phyloP scores from a whole-genome alignment of 1,284 basidiomycete genomes.

The Blastosporella zonata region DNA sequence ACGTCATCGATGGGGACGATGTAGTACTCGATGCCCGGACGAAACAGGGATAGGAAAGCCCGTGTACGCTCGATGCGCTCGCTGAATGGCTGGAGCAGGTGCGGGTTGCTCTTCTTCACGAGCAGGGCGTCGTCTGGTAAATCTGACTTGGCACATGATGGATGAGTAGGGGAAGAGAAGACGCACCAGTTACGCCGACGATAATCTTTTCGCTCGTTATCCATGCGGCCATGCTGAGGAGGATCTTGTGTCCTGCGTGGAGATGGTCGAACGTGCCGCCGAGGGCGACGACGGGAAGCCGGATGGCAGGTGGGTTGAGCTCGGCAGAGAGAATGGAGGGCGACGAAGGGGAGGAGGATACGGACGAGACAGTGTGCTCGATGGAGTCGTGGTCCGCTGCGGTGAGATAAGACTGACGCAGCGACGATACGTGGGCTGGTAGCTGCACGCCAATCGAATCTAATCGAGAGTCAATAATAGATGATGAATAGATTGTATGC shows the following conservation, averaged over 20 bases:
- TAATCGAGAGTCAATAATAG: conserved; percentile 15
- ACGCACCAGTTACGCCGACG: conserved; percentile 81
- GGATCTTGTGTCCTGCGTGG: conserved; percentile 96
- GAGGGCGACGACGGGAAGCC: conserved; percentile 56
- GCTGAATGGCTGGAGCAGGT: conserved; percentile 67
- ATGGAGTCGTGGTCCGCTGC: conserved; percentile 21
- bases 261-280: conserved; percentile 93
- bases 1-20: conserved; percentile 78
- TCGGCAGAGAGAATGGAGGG: conserved; percentile 11
- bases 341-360: conserved; percentile 11
- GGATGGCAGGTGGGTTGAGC: conserved; percentile 26
- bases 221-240: conserved; percentile 89
- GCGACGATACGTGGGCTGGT: conserved; percentile 32
- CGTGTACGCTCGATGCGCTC: conserved; percentile 54
- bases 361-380: conserved; percentile 16
- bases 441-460: conserved; percentile 40
- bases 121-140: conserved; percentile 70
- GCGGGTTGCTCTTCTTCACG: conserved; percentile 67
- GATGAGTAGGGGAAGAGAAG: conserved; percentile 9
- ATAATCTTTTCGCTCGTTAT: conserved; percentile 80
- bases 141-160: conserved; percentile 9
- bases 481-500: background rate
- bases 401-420: conserved; percentile 34
- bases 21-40: conserved; percentile 59
- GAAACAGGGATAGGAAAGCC: conserved; percentile 67